These are phyloP conservation scores for Stentor coeruleus DNA, from an alignment of 73 alveolate genomes.

Conservation along the genomic window DNA sequence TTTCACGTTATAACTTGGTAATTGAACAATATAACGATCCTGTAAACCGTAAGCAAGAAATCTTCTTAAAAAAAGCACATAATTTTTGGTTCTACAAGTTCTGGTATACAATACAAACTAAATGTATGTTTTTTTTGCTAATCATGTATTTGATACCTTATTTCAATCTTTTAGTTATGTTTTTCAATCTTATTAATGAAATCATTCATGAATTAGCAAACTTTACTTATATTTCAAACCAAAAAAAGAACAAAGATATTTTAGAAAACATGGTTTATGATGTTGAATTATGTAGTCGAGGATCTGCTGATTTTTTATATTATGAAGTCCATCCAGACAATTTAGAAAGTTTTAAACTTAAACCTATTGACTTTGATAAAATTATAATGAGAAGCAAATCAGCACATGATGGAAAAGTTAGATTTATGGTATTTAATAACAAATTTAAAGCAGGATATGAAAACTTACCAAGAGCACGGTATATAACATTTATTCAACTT, in stretches of 20 bases:
- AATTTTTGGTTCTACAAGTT: not conserved
- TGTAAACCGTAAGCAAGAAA: constrained; percentile 12
- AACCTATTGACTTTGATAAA: not conserved
- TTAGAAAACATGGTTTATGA: constrained; percentile 9
- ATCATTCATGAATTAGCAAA: not conserved
- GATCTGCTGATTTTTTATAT: not conserved
- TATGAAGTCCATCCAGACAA: not conserved
- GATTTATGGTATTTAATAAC: constrained; percentile 11
- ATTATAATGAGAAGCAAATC: not conserved
- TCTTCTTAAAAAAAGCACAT: not conserved
- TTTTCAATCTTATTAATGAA: not conserved
- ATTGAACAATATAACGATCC: constrained; percentile 20
- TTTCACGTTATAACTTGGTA: not conserved
- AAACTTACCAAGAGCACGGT: not conserved
- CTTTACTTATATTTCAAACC: not conserved
- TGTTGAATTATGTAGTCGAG: not conserved
- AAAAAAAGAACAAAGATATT: not conserved
- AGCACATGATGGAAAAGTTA: not conserved
- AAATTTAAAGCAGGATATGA: constrained; percentile 12
- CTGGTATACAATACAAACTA: not conserved
- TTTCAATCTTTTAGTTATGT: not conserved
- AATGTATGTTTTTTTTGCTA: not conserved
- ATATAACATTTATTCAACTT: constrained; percentile 2
- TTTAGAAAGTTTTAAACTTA: not conserved
- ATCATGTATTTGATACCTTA: constrained; percentile 1